phyloP scores from a whole-genome alignment of 2,329 filamentous ascomycete species.

The Chlorencoelia australis region DNA sequence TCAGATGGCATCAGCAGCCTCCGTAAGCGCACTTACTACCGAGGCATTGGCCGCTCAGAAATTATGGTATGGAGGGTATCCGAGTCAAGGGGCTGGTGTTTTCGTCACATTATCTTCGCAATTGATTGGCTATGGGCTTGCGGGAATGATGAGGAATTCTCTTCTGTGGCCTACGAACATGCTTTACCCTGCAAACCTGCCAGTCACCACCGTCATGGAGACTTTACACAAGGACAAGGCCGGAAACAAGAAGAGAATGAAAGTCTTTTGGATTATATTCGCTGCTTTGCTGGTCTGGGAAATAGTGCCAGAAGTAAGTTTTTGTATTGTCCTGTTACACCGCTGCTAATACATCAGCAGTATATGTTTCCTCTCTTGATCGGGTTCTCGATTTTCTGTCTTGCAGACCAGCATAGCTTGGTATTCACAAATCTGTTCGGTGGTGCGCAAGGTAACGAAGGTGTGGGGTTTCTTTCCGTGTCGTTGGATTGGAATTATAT shows the following conservation, averaged over 20 bases:
- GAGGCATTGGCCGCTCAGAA: constrained; percentile 63
- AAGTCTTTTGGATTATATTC: constrained; percentile 26
- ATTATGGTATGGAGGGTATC: constrained; percentile 37
- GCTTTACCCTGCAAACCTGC: constrained; percentile 52
- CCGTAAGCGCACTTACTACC: constrained; percentile 61
- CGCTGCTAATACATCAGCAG: neutral
- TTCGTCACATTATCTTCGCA: constrained; percentile 51
- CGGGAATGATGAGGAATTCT: constrained; percentile 48
- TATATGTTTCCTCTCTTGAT: constrained; percentile 37
- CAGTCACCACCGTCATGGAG: constrained; percentile 32
- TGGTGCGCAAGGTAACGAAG: constrained; percentile 36
- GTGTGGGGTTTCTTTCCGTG: constrained; percentile 27
- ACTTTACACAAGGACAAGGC: constrained; percentile 30
- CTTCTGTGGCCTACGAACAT: constrained; percentile 50
- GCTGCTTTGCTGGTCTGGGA: constrained; percentile 8
- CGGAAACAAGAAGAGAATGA: constrained; percentile 29
- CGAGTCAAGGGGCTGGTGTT: constrained; percentile 32
- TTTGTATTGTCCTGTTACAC: neutral
- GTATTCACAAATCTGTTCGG: constrained; percentile 41
- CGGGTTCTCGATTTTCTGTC: constrained; percentile 35
- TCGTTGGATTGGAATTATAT: constrained; percentile 37
- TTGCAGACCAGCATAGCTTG: constrained; percentile 33
- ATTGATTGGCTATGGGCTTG: constrained; percentile 53
- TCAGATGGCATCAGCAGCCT: constrained; percentile 35
- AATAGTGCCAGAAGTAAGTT: constrained; percentile 6